These are phyloP conservation scores for Cytospora mali DNA, from an alignment of 2,329 filamentous ascomycete species.

Conservation along the genomic window DNA sequence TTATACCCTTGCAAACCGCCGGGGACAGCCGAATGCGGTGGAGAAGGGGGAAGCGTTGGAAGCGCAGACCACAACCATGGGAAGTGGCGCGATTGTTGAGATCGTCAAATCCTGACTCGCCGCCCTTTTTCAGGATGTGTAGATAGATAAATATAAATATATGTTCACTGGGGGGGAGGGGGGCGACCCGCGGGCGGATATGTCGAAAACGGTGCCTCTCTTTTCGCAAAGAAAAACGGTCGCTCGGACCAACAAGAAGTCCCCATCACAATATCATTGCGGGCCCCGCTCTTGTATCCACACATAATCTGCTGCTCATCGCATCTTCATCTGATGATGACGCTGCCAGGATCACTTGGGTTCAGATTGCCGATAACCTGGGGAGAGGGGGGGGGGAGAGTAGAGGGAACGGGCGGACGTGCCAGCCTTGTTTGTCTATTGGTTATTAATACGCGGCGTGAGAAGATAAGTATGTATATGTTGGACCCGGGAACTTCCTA, in stretches of 20 bases:
- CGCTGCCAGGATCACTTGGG: neutral
- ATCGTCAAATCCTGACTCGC: slow-evolving; percentile 19
- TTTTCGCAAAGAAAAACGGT: neutral
- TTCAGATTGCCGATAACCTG: neutral
- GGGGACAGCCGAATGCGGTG: slow-evolving; percentile 20
- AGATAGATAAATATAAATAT: neutral
- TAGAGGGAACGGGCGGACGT: neutral
- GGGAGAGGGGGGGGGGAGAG: no score
- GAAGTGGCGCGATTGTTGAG: slow-evolving; percentile 15
- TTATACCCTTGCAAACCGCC: slow-evolving; percentile 20
- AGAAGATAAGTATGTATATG: no score
- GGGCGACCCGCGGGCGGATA: neutral
- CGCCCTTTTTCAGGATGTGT: slow-evolving; percentile 3
- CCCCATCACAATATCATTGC: neutral
- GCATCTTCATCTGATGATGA: neutral
- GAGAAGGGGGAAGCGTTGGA: neutral
- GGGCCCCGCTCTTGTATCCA: neutral
- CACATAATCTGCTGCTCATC: neutral
- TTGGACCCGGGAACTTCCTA: no score
- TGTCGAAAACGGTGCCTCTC: neutral
- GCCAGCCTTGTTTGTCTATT: neutral
- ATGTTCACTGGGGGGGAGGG: neutral
- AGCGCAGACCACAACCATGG: neutral
- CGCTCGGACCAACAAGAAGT: neutral
- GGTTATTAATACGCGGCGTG: neutral